Percentiles rank a stretch among this genome's conserved stretches.
phyloP scores from a whole-genome alignment of 805 yeast species.

The Cyberlindnera americana region DNA sequence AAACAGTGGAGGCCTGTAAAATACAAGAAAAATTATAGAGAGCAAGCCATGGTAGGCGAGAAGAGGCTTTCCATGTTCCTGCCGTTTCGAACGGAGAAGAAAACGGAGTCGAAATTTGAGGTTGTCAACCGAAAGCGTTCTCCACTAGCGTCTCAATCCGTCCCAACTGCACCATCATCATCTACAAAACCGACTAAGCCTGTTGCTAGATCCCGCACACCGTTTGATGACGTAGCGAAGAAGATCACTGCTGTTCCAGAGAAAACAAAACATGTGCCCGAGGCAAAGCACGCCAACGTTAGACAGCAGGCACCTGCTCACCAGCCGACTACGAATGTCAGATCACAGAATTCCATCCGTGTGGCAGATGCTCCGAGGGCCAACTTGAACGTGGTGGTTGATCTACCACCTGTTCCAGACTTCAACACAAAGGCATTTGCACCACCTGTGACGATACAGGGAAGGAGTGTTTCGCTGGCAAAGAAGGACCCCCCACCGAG shows the following conservation, averaged over 20 bases:
- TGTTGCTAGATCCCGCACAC: slow-evolving; percentile 3
- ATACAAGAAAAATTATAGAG: not conserved
- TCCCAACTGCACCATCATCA: not conserved
- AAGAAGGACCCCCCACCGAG: slow-evolving; percentile 20
- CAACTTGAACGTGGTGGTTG: slow-evolving; percentile 13
- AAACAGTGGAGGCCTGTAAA: not conserved
- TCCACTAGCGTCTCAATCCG: slow-evolving; percentile 15
- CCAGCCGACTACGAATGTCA: not conserved
- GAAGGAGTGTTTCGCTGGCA: slow-evolving; percentile 23
- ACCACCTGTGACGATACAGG: slow-evolving; percentile 29
- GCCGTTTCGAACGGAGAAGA: slow-evolving; percentile 21
- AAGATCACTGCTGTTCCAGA: slow-evolving; percentile 2
- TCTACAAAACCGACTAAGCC: not conserved
- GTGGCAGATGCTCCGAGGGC: slow-evolving; percentile 13
- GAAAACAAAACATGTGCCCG: too few relatives aligned
- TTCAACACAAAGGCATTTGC: slow-evolving; percentile 22
- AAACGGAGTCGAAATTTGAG: slow-evolving; percentile 23
- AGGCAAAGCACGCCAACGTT: too few relatives aligned
- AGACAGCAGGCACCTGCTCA: too few relatives aligned
- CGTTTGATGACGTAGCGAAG: slow-evolving; percentile 7
- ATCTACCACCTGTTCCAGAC: slow-evolving; percentile 28
- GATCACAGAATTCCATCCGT: slow-evolving; percentile 2
- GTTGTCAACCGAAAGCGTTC: slow-evolving; percentile 27
- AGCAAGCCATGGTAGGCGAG: slow-evolving; percentile 12
- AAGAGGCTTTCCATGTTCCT: slow-evolving; percentile 27